Evolutionary conservation across 257 asterid species (phyloP).

Genomic region (Solanum chaucha): DNA sequence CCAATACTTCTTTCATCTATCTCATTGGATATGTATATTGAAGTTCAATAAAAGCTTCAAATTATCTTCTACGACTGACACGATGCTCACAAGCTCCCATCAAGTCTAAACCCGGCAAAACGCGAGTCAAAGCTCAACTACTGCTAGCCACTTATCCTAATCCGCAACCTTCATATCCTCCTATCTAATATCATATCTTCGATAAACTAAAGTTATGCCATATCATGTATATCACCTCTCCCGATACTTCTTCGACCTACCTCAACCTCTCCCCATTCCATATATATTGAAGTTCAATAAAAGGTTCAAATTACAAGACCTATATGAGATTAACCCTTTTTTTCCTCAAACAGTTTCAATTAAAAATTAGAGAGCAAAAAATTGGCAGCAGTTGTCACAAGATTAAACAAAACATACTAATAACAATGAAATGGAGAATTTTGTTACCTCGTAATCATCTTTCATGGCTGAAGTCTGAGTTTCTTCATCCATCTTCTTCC

Average conservation of each 20-base stretch:
- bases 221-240: background rate
- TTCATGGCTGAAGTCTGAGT: constrained; percentile 8
- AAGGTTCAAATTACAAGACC: background rate
- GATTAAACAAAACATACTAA: background rate
- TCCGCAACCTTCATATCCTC: background rate
- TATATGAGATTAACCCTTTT: background rate
- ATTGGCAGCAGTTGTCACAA: background rate
- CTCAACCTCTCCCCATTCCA: background rate
- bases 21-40: too few species aligned
- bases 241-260: background rate
- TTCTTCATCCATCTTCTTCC: background rate
- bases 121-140: background rate
- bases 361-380: background rate
- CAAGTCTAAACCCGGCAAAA: background rate
- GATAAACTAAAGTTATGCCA: background rate
- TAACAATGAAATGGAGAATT: background rate
- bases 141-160: background rate
- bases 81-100: background rate
- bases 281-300: background rate
- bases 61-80: background rate
- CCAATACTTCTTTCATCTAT: too few species aligned
- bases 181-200: background rate
- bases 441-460: constrained; percentile 19
- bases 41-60: too few species aligned
- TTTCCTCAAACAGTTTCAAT: background rate